Base-by-base conservation (phyloP, 1,284 basidiomycete species). In the Cystobasidium sp. region DNA sequence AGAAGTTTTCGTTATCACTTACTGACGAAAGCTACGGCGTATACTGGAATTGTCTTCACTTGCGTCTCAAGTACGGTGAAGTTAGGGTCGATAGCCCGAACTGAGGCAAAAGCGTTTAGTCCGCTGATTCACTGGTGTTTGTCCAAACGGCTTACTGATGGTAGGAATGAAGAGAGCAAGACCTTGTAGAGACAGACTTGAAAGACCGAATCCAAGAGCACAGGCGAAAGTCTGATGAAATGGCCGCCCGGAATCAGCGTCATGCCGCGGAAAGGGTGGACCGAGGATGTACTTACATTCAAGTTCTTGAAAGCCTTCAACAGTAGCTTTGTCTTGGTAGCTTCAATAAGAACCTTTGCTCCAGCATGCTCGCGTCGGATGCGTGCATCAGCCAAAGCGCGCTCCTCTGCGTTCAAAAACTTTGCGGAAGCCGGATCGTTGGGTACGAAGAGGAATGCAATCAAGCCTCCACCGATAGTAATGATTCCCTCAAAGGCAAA, bases 381-480 rank as follows among this genome's bases (percentile, higher is more conserved):
- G 10, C 77, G 75, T 1, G 10, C 24, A 14, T 71, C 55, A 16
- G 77, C 77, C 41, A 58, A 39, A 3, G 51, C 37, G 20, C 81
- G 80, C 61, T 83, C 82, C 37, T 81, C 78, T 12, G 78, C 79
- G 7, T 68, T 79, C 37, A 83, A 70, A 77, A 81, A 83, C 18
- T 75, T 72, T 1, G 82, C 82, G 6, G 75, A 79, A 7, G 79
- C 78, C 24, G 83, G 82, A 14, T 78, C 77, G 37, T 81, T 78
- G 18, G 81, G 81, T 6, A 84, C 64, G 9, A 81, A 75, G 72
- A 82, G 81, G 76, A 79, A 82, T 9, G 78, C 80, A 24, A 82
- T 41, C 51, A 82, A 47, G n/a, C 78, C 81, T 18, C 82, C 69
- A 41, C 70, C 77, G 1, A 82, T 80, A 6, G 82, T 82, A 62